Base-by-base conservation (phyloP, 2,329 filamentous ascomycete species). In the Sclerotinia subarctica region DNA sequence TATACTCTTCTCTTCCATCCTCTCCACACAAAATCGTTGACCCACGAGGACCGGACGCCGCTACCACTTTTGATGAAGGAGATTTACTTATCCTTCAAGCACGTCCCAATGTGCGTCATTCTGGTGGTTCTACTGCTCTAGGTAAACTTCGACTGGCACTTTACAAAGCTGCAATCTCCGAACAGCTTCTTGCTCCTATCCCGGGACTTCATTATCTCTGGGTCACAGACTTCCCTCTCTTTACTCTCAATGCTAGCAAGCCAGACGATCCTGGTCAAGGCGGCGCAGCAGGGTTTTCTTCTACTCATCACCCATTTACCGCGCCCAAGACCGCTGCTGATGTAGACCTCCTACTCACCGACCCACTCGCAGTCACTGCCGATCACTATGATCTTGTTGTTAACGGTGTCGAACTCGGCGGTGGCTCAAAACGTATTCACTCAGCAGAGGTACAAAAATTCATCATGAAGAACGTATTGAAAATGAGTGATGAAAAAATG, bases 351-450 rank as follows among this genome's bases (percentile, higher is more conserved):
- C 86, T 98, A 1, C 82, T 88, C 49, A 88, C 84, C 0, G 84
- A 93, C 52, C 94, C 95, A 0, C 82, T 93, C 0, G 79, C 84
- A 58, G 93, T 88, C 1, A 86, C 85, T 73, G 96, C 91, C 4
- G 94, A 96, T 74, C 94, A 97, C 77, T 99, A 97, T 80, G 95
- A 99, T 74, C 87, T 99, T 19, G 94, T 99, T 0, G 86, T 98
- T 74, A 99, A 99, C 77, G 95, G 95, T 5, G 88, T 97, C 6
- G 95, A 99, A 79, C 85, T 99, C 1, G 95, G 95, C 35, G 95
- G 95, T 15, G 96, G 95, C 46, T 96, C 92, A 78, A 87, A 93
- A 19, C 92, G 95, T 84, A 97, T 98, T 68, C 95, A 99, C 79
- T 85, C 90, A 54, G 89, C 92, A 0, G 83, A 86, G 0, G 84